These are phyloP conservation scores for Cudoniella acicularis DNA, from an alignment of 495 filamentous ascomycete genomes.

Conservation along the genomic window DNA sequence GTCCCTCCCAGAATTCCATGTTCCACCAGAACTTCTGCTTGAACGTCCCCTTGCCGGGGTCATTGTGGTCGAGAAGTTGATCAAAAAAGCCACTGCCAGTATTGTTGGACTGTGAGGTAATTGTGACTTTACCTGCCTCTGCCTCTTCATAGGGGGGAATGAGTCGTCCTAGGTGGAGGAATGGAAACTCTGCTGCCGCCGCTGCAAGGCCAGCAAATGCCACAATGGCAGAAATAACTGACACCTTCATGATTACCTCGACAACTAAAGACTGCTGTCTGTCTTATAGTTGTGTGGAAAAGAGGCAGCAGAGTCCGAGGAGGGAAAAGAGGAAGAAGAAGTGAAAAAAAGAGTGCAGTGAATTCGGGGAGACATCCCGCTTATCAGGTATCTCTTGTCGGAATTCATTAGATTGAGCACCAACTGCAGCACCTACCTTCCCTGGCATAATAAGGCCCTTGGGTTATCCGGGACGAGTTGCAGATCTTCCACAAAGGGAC, in stretches of 20 bases:
- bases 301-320: background rate
- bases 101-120: background rate
- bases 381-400: background rate
- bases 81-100: constrained; percentile 34
- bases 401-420: background rate
- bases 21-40: constrained; percentile 50
- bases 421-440: background rate
- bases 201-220: constrained; percentile 3
- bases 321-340: background rate
- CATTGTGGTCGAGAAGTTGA: constrained; percentile 51
- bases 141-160: constrained; percentile 16
- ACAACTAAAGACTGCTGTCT: background rate
- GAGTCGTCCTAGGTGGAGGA: constrained; percentile 14
- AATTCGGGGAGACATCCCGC: background rate
- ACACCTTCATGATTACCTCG: constrained; percentile 16
- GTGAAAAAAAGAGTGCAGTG: background rate
- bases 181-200: background rate
- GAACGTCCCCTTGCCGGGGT: constrained; percentile 52
- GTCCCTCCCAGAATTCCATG: constrained; percentile 45
- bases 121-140: background rate
- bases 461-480: background rate
- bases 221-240: constrained; percentile 15
- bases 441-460: background rate
- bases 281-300: background rate
- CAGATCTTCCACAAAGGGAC: background rate